Conservation (phyloP, 1,284 basidiomycete genomes). For the Heliocybe sulcata region DNA sequence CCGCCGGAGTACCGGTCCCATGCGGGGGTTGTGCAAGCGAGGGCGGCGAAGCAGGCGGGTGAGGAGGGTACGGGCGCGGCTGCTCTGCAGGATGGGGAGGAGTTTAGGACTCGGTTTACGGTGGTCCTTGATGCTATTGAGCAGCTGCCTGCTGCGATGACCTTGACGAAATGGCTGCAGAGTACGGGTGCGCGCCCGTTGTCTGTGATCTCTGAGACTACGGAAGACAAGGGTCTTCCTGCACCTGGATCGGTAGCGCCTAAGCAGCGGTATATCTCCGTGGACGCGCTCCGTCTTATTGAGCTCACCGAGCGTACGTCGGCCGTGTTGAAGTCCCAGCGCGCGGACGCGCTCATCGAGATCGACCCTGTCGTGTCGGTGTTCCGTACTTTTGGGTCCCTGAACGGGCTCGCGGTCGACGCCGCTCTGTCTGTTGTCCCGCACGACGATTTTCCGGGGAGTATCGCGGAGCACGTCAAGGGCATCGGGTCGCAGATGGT, state of each 20-base stretch:
- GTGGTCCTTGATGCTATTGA: slow-evolving; percentile 86
- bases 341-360: slow-evolving; percentile 59
- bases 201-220: slow-evolving; percentile 1
- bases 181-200: slow-evolving; percentile 13
- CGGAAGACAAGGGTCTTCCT: slow-evolving; percentile 14
- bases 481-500: slow-evolving; percentile 62
- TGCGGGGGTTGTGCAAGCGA: background rate
- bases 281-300: slow-evolving; percentile 64
- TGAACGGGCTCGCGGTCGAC: slow-evolving; percentile 64
- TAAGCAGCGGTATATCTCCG: background rate
- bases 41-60: slow-evolving; percentile 6
- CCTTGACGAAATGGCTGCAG: slow-evolving; percentile 53
- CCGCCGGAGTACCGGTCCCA: slow-evolving; percentile 57
- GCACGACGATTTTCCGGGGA: slow-evolving; percentile 61
- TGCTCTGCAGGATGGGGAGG: slow-evolving; percentile 21
- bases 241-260: slow-evolving; percentile 1
- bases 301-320: slow-evolving; percentile 86
- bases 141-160: slow-evolving; percentile 71
- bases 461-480: slow-evolving; percentile 60
- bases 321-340: slow-evolving; percentile 77
- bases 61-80: slow-evolving; percentile 8
- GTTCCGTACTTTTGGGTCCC: slow-evolving; percentile 74
- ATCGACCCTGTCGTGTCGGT: slow-evolving; percentile 79
- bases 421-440: slow-evolving; percentile 62
- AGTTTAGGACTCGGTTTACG: slow-evolving; percentile 55